phyloP scores from a whole-genome alignment of 139 green algal species.

The Chlamydomonas sp. region DNA sequence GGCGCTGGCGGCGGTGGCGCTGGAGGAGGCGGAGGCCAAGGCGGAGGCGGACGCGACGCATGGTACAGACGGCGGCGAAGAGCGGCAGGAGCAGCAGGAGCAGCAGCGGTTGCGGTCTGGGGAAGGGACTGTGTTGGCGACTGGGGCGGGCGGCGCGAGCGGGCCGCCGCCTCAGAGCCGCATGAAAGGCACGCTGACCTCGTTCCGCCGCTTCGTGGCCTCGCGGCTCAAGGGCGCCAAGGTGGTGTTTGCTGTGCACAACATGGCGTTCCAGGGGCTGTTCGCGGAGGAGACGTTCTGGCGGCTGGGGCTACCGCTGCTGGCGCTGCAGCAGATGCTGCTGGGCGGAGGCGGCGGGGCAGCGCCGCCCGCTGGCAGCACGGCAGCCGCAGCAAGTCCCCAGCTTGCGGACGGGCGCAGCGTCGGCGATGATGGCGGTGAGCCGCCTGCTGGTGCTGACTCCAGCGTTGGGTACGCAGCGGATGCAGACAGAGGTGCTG shows the following conservation, averaged over 20 bases:
- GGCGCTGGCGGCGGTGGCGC: background rate
- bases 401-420: background rate
- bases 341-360: background rate
- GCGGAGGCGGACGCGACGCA: background rate
- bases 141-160: background rate
- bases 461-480: too few species aligned
- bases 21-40: background rate
- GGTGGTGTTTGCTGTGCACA: constrained; percentile 67
- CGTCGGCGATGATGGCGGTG: background rate
- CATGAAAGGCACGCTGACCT: constrained; percentile 9
- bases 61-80: too few species aligned
- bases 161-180: background rate
- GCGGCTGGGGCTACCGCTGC: constrained; percentile 46
- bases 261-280: constrained; percentile 60
- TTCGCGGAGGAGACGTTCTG: constrained; percentile 42
- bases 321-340: constrained; percentile 33
- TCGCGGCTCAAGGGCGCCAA: constrained; percentile 34
- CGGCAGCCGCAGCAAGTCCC: background rate
- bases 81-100: background rate
- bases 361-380: background rate
- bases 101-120: background rate
- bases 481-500: background rate
- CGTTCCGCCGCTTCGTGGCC: constrained; percentile 45
- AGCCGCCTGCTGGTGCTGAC: background rate
- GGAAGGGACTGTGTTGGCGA: background rate